Evolutionary conservation across 2,329 filamentous ascomycete species (phyloP).

Genomic region (Metarhizium brunneum): DNA sequence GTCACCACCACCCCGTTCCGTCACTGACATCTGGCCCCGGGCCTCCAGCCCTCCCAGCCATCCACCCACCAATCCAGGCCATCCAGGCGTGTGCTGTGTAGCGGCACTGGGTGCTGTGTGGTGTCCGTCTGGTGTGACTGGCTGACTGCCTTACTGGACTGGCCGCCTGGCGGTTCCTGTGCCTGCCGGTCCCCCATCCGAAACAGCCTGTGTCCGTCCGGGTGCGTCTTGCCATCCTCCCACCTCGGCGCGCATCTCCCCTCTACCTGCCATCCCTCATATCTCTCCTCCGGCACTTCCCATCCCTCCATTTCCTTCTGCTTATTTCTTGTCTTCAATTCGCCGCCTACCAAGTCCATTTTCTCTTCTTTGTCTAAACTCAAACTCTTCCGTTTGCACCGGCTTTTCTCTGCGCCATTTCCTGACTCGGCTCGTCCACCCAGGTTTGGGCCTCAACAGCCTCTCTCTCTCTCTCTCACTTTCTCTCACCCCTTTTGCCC

Average conservation of each 20-base stretch:
- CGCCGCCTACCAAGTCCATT: neutral
- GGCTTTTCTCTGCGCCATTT: neutral
- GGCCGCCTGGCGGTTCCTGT: neutral
- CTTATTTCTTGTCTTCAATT: neutral
- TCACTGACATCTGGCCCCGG: no score
- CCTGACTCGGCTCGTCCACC: neutral
- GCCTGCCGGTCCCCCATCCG: neutral
- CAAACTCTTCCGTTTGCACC: neutral
- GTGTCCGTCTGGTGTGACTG: no score
- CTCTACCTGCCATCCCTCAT: neutral
- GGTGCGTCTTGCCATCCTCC: no score
- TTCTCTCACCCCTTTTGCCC: constrained; percentile 2
- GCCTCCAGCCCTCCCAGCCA: no score
- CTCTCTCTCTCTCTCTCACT: neutral
- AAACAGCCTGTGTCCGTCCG: neutral
- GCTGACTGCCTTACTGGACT: no score
- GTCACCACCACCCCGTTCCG: no score
- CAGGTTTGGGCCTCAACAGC: neutral
- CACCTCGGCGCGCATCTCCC: no score
- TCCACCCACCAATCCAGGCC: no score
- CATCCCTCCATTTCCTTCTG: neutral
- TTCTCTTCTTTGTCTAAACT: neutral
- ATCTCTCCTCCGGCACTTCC: neutral
- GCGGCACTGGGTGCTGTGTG: no score
- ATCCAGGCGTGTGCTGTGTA: no score